These are phyloP conservation scores for Fraxinus cuspidata DNA, from an alignment of 257 asterid genomes.

Conservation along the genomic window DNA sequence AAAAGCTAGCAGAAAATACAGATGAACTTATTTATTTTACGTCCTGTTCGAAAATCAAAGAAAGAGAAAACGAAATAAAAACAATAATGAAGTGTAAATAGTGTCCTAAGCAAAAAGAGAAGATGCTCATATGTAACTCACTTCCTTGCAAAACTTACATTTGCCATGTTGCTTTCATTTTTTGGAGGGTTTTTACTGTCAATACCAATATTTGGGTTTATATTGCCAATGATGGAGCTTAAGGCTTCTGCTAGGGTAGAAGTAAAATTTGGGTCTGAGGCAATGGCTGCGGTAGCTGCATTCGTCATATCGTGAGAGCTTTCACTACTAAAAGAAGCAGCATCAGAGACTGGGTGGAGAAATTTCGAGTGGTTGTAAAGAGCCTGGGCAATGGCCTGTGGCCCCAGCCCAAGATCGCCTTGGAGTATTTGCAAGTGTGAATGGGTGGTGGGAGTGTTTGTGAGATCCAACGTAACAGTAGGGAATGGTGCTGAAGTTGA, in stretches of 20 bases:
- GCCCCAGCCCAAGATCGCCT: not conserved
- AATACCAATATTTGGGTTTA: slow-evolving; percentile 20
- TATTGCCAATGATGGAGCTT: slow-evolving; percentile 35
- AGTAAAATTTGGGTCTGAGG: slow-evolving; percentile 45
- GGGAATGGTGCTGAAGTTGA: slow-evolving; percentile 61
- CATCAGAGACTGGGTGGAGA: not conserved
- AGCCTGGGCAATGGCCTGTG: slow-evolving; percentile 7
- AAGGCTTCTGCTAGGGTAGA: slow-evolving; percentile 44
- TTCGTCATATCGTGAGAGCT: slow-evolving; percentile 32
- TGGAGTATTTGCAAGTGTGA: not conserved
- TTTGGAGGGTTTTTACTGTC: not conserved
- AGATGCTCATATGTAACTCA: not conserved
- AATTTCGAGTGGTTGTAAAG: slow-evolving; percentile 5
- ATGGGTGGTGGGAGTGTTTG: slow-evolving; percentile 7
- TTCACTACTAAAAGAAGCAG: not conserved
- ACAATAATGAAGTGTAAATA: not conserved
- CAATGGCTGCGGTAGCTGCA: slow-evolving; percentile 36
- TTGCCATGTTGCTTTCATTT: not conserved
- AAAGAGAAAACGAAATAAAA: not conserved
- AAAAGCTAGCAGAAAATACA: not conserved
- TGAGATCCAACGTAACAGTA: slow-evolving; percentile 49
- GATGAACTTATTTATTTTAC: not conserved
- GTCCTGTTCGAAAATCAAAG: not conserved
- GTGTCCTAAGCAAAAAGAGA: no score
- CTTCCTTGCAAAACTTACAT: not conserved